Base-by-base conservation (phyloP, 805 yeast species). In the Nematodospora valgi region DNA sequence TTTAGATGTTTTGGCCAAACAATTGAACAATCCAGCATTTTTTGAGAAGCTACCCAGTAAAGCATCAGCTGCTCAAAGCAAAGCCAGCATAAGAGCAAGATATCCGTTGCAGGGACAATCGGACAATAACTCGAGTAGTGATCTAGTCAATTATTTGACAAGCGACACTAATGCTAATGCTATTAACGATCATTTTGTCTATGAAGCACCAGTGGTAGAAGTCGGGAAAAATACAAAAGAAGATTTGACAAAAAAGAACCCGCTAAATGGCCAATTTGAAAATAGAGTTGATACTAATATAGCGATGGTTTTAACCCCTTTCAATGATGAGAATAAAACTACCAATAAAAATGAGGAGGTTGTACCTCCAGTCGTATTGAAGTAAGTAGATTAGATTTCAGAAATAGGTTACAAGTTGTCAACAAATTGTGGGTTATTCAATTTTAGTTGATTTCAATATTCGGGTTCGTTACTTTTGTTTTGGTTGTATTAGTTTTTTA, bases 1-100 rank as follows among this genome's bases (percentile, higher is more conserved):
- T 6, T 45, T 65, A 27, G 69, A 63, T 36, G 59, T 47, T 30
- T 55, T 66, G 49, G 72, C 71, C 29, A 63, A 62, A 37, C 70
- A 64, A 41, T 50, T 67, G 16, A 51, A 61, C 19, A 43, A 44
- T 23, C 70, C 66, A 16, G 47, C 45, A 7, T 55, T 62, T 31
- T 62, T 62, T 35, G 70, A 61, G 32, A 65, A 64, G 41, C 44
- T 62, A 34, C 72, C 70, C 11, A 50, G 64, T 11, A 50, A 62
- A 19, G 58, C 59, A 12, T 48, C 55, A 20, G 52, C 60, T 18
- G 48, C 54, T 22, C 38, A 32, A 16, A 40, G 43, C 40, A 50
- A 47, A 35, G 16, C 19, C 6, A 24, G 19, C 19, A 13, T 32
- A 4, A 32, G 24, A 23, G 49, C 46, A 9, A 37, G 51, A 13